Conservation (phyloP, 176 grass and related monocot genomes). For the Phoenix dactylifera region DNA sequence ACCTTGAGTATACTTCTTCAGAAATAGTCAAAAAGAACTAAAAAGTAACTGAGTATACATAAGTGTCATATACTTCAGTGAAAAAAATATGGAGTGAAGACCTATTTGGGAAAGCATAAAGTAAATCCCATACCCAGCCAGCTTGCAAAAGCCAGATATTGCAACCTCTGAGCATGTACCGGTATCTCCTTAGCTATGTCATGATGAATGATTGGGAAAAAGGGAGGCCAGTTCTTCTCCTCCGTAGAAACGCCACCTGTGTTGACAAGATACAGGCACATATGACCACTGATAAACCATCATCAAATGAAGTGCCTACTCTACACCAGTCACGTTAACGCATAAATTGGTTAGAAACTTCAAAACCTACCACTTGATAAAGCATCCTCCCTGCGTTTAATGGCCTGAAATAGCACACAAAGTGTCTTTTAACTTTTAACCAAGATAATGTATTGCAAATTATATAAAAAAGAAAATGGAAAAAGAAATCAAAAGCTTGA, state of each 20-base stretch:
- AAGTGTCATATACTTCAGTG: too few relatives aligned
- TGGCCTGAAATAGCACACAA: constrained; percentile 30
- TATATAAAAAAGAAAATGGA: constrained; percentile 12
- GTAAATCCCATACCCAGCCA: constrained; percentile 44
- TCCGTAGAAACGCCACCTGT: constrained; percentile 57
- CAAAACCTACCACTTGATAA: constrained; percentile 39
- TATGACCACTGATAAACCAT: too few relatives aligned
- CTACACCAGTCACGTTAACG: too few relatives aligned
- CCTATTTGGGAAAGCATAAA: not conserved
- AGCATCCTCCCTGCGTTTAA: constrained; percentile 69
- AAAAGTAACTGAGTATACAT: too few relatives aligned
- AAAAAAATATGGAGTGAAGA: too few relatives aligned
- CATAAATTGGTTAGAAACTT: not conserved
- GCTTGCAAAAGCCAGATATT: constrained; percentile 82
- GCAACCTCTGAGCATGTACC: constrained; percentile 62
- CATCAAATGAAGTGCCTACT: too few relatives aligned
- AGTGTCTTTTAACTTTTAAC: too few relatives aligned
- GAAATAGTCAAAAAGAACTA: too few relatives aligned
- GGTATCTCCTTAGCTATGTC: constrained; percentile 93
- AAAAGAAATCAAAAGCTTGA: not conserved
- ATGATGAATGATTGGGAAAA: constrained; percentile 87
- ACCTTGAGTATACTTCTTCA: too few relatives aligned
- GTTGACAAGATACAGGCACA: not conserved
- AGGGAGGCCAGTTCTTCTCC: constrained; percentile 81
- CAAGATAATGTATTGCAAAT: too few relatives aligned